Conservation (phyloP, 495 filamentous ascomycete species). For the Aspergillus carlsbadensis region DNA sequence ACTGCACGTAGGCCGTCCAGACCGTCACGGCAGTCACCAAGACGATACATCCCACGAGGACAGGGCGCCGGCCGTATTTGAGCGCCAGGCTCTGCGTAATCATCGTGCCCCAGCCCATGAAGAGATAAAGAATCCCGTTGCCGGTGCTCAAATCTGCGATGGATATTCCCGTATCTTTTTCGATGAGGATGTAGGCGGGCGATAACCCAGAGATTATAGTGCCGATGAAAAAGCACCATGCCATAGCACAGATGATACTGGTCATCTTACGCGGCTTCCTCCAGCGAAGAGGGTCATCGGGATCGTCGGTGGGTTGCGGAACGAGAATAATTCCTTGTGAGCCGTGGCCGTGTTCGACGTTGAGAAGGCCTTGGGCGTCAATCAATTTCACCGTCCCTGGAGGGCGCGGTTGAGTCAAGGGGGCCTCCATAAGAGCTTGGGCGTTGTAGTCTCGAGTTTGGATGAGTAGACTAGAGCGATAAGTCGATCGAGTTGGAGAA, state of each 20-base stretch:
- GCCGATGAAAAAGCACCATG: neutral
- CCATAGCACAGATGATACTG: neutral
- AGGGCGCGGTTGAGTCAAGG: too few relatives aligned
- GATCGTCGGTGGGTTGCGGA: slow-evolving; percentile 1
- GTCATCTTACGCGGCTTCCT: neutral
- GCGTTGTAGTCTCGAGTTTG: too few relatives aligned
- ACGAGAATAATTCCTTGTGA: neutral
- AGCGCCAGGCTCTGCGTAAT: slow-evolving; percentile 34
- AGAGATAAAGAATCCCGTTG: slow-evolving; percentile 34
- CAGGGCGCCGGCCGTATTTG: slow-evolving; percentile 31
- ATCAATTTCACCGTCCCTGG: slow-evolving; percentile 7
- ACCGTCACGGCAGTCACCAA: slow-evolving; percentile 33
- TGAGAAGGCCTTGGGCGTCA: neutral
- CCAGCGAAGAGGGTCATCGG: slow-evolving; percentile 5
- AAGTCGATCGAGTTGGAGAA: too few relatives aligned
- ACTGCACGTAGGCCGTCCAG: slow-evolving; percentile 46
- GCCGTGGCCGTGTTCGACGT: neutral
- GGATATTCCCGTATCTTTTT: slow-evolving; percentile 34
- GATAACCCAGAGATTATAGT: neutral
- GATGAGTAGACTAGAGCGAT: too few relatives aligned
- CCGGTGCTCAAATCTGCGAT: slow-evolving; percentile 26
- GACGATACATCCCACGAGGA: slow-evolving; percentile 29
- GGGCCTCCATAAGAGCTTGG: too few relatives aligned
- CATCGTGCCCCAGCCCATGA: slow-evolving; percentile 36
- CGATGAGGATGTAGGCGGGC: neutral